phyloP scores from a whole-genome alignment of 352 stramenopile species.

The Phytophthora macrochlamydospora region DNA sequence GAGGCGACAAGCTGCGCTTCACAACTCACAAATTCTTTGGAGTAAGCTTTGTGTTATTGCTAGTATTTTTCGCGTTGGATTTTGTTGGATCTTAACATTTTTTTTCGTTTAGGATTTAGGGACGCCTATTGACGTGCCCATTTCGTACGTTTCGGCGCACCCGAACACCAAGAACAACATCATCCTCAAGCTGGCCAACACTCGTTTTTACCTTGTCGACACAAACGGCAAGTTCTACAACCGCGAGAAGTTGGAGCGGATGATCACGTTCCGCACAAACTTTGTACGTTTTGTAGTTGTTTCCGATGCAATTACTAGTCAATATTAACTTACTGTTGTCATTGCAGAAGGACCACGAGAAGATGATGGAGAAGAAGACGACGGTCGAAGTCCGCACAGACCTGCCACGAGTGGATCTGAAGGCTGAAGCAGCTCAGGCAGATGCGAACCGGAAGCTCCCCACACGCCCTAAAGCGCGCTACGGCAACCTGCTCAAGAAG shows the following conservation, averaged over 20 bases:
- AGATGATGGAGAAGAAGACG: slow-evolving; percentile 71
- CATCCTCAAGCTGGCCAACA: slow-evolving; percentile 81
- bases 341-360: slow-evolving; percentile 66
- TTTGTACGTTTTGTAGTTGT: slow-evolving; percentile 52
- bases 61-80: not conserved
- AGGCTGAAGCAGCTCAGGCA: slow-evolving; percentile 28
- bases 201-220: slow-evolving; percentile 83
- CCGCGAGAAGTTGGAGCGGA: slow-evolving; percentile 84
- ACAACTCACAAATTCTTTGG: slow-evolving; percentile 91
- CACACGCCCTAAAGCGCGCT: slow-evolving; percentile 27
- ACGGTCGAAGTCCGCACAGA: slow-evolving; percentile 70
- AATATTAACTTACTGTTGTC: not conserved
- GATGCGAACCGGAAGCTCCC: slow-evolving; percentile 22
- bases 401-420: slow-evolving; percentile 70
- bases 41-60: slow-evolving; percentile 32
- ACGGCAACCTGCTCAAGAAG: slow-evolving; percentile 33
- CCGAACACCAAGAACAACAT: slow-evolving; percentile 89
- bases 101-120: slow-evolving; percentile 51
- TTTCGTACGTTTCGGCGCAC: slow-evolving; percentile 71
- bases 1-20: slow-evolving; percentile 82
- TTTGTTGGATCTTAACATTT: not conserved
- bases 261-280: slow-evolving; percentile 86
- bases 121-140: slow-evolving; percentile 69
- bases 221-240: slow-evolving; percentile 86
- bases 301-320: not conserved